A percentile compares a stretch with the other conserved stretches of the same genome.
Evolutionary conservation across 208 protist genomes (phyloP).

Genomic region (Acanthamoeba royreba): DNA sequence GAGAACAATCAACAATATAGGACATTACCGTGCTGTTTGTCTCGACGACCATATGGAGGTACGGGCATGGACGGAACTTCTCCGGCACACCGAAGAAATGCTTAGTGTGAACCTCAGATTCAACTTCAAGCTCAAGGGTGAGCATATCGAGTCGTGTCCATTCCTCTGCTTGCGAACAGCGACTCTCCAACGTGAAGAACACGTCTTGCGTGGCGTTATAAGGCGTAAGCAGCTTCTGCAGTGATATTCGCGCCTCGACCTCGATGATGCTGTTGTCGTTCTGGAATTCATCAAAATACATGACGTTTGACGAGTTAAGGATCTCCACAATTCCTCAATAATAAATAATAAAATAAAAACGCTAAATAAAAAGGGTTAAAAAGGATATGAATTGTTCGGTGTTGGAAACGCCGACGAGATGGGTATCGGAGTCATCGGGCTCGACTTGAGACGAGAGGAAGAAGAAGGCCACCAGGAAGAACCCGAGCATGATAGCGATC

Average conservation of each 20-base stretch:
- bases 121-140: background rate
- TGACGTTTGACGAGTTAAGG: too few relatives aligned
- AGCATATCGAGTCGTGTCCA: background rate
- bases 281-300: background rate
- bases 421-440: background rate
- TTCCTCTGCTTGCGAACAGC: background rate
- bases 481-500: background rate
- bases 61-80: background rate
- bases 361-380: too few relatives aligned
- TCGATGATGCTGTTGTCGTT: background rate
- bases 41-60: background rate
- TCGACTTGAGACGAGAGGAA: background rate
- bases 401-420: background rate
- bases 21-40: slow-evolving; percentile 2
- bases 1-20: background rate
- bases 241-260: background rate
- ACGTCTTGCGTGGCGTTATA: background rate
- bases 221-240: background rate
- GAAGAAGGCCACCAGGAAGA: background rate
- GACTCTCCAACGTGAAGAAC: background rate
- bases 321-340: too few relatives aligned
- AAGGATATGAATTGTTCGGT: background rate
- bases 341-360: too few relatives aligned
- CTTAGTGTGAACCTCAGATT: background rate
- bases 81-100: background rate